These are phyloP conservation scores for Aspergillus campestris DNA, from an alignment of 495 filamentous ascomycete species.

Conservation along the genomic window DNA sequence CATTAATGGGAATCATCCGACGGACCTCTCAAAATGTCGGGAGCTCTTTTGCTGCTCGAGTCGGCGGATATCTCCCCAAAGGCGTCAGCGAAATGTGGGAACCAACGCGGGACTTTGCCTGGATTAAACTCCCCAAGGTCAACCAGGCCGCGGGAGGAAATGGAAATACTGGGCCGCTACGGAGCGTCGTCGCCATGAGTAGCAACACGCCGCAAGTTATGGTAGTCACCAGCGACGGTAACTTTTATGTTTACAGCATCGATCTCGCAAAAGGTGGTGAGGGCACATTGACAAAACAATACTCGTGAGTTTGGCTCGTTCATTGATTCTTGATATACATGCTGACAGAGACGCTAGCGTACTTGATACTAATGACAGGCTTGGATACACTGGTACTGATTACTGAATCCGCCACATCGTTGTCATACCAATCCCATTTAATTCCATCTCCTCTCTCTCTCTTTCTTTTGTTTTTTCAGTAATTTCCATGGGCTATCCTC, in stretches of 20 bases:
- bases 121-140: conserved; percentile 80
- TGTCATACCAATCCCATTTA: background rate
- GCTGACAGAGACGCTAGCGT: conserved; percentile 25
- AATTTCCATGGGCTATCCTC: background rate
- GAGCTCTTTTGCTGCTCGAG: conserved; percentile 77
- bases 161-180: conserved; percentile 39
- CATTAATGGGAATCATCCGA: conserved; percentile 82
- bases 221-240: conserved; percentile 94
- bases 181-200: conserved; percentile 93
- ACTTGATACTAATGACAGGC: conserved; percentile 44
- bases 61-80: conserved; percentile 84
- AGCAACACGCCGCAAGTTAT: conserved; percentile 89
- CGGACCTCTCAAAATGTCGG: conserved; percentile 93
- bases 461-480: conserved; percentile 1
- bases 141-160: conserved; percentile 29
- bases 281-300: conserved; percentile 81
- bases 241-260: conserved; percentile 89
- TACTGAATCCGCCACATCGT: conserved; percentile 25
- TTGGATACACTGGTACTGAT: conserved; percentile 40
- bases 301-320: conserved; percentile 52
- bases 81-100: conserved; percentile 98
- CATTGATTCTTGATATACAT: background rate
- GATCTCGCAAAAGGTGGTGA: conserved; percentile 96
- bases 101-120: conserved; percentile 89
- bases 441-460: conserved; percentile 3